A percentile compares a stretch with the other conserved stretches of the same genome.
phyloP scores from a whole-genome alignment of 2,329 filamentous ascomycete species.

The Coleophoma eucalyptorum region DNA sequence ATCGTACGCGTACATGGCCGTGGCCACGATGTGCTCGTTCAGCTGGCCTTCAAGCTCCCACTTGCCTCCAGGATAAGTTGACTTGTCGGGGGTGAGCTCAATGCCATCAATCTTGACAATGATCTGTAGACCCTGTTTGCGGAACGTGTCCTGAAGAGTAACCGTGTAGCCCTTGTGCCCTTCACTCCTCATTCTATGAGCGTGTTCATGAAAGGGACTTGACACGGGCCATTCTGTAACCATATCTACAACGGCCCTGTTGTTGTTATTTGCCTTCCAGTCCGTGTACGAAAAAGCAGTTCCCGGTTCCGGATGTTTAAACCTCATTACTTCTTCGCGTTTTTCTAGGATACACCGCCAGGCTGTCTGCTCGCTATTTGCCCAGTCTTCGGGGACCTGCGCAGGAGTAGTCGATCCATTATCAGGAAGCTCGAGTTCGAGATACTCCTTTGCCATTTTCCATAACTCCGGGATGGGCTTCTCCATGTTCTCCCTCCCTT shows the following conservation, averaged over 20 bases:
- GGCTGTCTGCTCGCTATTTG: not conserved
- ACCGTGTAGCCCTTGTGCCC: not conserved
- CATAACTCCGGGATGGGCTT: not conserved
- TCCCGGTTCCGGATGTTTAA: not conserved
- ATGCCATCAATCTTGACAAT: constrained; percentile 59
- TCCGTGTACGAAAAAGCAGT: constrained; percentile 1
- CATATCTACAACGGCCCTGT: not conserved
- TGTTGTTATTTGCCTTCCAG: constrained; percentile 1
- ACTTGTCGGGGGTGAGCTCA: constrained; percentile 51
- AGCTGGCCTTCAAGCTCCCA: constrained; percentile 39
- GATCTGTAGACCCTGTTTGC: constrained; percentile 45
- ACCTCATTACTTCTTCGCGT: not conserved
- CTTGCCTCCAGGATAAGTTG: constrained; percentile 37
- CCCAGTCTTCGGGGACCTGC: constrained; percentile 1
- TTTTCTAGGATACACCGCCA: not conserved
- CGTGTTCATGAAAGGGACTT: no score
- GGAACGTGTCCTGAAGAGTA: not conserved
- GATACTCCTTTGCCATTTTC: not conserved
- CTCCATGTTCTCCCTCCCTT: not conserved
- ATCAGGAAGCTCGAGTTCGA: not conserved
- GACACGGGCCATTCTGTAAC: not conserved
- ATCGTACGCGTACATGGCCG: constrained; percentile 45
- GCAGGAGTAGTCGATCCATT: not conserved
- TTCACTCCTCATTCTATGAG: no score
- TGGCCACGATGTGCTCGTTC: constrained; percentile 51